Evolutionary conservation across 1,139 yeast genomes (phyloP), one percentile per base, ranked within the genome.

Genomic region (Lodderomyces oxycetoniae): DNA sequence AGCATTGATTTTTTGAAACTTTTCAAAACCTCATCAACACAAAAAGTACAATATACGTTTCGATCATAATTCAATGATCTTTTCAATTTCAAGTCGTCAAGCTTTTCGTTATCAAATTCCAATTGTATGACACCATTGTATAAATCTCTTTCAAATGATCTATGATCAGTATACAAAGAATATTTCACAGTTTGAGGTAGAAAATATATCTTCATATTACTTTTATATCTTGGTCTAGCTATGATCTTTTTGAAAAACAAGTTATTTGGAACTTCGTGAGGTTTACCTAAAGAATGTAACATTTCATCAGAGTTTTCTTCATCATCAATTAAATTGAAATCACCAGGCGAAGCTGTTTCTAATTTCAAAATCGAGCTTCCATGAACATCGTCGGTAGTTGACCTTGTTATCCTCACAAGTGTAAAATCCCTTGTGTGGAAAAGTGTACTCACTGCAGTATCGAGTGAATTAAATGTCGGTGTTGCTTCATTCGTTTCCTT

Each of bases 291-390:
- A 17, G 66, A 57, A 35, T 60, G 59, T 17, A 55, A 41, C 62
- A 63, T 59, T 35, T 67, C 72, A 28, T 67, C 67, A 30, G 59
- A 52, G 39, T 61, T 67, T 26, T 70, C 73, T 28, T 61, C 66
- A 36, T 65, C 71, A 46, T 74, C 80, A 35, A 73, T 64, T 31
- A 74, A 49, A 44, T 59, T 61, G n/a, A 50, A 45, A 39, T 73
- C 75, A 3, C 80, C 79, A 0, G 78, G 75, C 39, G 56, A 62
- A 0, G 77, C 75, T 1, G 79, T 70, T 48, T 74, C 81, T 33
- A 74, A 54, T 45, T 74, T 74, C 29, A 74, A 53, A 3, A 74
- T 55, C 5, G 67, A 60, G 9, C 77, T 65, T 1, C 78, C 77
- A 16, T 73, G 75, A 26, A 54, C 52, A 41, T 71, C 77, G 24